These are phyloP conservation scores for Verticillium zaregamsianum DNA, from an alignment of 2,329 filamentous ascomycete genomes.

Conservation along the genomic window DNA sequence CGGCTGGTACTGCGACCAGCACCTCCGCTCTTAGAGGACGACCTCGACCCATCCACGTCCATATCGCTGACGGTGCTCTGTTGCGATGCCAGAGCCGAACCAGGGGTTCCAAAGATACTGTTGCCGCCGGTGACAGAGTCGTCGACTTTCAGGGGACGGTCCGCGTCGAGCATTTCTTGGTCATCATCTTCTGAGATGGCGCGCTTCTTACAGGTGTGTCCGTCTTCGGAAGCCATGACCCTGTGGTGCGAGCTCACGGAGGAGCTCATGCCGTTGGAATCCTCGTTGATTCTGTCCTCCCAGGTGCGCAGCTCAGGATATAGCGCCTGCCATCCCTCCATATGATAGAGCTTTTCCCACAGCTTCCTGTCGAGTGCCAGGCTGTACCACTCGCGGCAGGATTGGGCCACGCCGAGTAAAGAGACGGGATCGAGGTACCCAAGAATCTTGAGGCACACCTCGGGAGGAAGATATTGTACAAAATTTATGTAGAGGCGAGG, in stretches of 20 bases:
- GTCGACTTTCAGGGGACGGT: constrained; percentile 18
- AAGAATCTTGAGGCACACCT: constrained; percentile 87
- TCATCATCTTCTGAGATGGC: constrained; percentile 48
- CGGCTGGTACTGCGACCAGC: not conserved
- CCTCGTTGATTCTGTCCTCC: constrained; percentile 56
- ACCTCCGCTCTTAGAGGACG: constrained; percentile 17
- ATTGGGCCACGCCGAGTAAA: constrained; percentile 71
- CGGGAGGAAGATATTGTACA: constrained; percentile 76
- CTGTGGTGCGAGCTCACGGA: constrained; percentile 37
- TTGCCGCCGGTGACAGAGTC: constrained; percentile 12
- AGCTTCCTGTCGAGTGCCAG: constrained; percentile 78
- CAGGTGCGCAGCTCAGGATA: constrained; percentile 60
- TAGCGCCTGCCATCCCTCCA: constrained; percentile 82
- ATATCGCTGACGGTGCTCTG: constrained; percentile 16
- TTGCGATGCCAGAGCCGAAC: not conserved
- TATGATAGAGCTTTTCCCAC: constrained; percentile 78
- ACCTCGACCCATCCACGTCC: constrained; percentile 29
- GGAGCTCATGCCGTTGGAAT: constrained; percentile 20
- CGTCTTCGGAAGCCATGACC: constrained; percentile 39
- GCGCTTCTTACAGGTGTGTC: constrained; percentile 51
- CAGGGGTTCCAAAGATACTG: constrained; percentile 24
- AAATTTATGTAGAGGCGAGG: constrained; percentile 92
- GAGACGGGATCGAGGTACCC: constrained; percentile 79
- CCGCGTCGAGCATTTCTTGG: constrained; percentile 36
- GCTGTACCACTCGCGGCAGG: constrained; percentile 78